Conservation (phyloP, 305 asterid species). For the Andrographis paniculata region DNA sequence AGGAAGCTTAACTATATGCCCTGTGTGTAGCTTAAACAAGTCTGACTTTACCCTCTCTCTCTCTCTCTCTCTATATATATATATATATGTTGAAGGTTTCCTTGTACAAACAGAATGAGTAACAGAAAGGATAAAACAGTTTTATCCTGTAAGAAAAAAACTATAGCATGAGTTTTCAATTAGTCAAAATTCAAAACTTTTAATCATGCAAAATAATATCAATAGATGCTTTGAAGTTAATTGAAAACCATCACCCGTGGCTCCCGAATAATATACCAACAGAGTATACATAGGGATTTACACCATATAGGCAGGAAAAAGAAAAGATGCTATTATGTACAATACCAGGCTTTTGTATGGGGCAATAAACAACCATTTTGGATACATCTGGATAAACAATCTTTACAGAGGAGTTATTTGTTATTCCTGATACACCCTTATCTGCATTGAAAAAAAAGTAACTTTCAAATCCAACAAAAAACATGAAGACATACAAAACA, state of each 20-base stretch:
- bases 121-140: not conserved
- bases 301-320: slow-evolving; percentile 6
- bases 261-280: slow-evolving; percentile 5
- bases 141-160: not conserved
- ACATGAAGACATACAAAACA: slow-evolving; percentile 7
- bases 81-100: too few relatives aligned
- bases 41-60: too few relatives aligned
- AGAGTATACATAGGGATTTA: slow-evolving; percentile 9
- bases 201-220: not conserved
- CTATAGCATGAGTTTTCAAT: not conserved
- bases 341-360: slow-evolving; percentile 62
- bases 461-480: slow-evolving; percentile 1
- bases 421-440: slow-evolving; percentile 34
- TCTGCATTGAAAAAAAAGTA: slow-evolving; percentile 34
- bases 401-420: slow-evolving; percentile 44
- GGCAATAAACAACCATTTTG: slow-evolving; percentile 56
- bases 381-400: slow-evolving; percentile 76
- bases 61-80: too few relatives aligned
- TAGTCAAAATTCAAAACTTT: not conserved
- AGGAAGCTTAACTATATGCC: too few relatives aligned
- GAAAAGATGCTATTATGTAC: too few relatives aligned
- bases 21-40: too few relatives aligned
- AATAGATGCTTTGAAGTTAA: not conserved
- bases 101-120: not conserved
- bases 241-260: slow-evolving; percentile 7